Percentiles rank a stretch among this genome's conserved stretches.
Conservation (phyloP, 257 asterid species). For the Penstemon davidsonii region DNA sequence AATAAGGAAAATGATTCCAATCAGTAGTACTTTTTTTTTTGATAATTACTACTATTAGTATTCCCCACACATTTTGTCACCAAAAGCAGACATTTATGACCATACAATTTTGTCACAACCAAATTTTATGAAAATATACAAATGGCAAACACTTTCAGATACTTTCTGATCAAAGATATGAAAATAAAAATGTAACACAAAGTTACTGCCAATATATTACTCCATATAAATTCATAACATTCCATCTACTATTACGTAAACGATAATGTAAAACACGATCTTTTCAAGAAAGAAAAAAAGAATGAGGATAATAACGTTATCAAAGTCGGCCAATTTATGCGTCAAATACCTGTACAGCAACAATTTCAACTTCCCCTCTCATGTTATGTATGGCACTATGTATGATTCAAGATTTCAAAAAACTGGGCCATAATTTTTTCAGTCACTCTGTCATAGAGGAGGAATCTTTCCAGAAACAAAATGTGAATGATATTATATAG, state of each 20-base stretch:
- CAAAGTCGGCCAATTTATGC: slow-evolving; percentile 26
- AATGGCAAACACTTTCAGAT: neutral
- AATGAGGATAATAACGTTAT: slow-evolving; percentile 36
- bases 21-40: neutral
- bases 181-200: slow-evolving; percentile 11
- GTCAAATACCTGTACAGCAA: slow-evolving; percentile 46
- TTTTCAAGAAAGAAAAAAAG: neutral
- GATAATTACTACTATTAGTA: slow-evolving; percentile 7
- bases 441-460: slow-evolving; percentile 35
- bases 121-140: slow-evolving; percentile 17
- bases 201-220: slow-evolving; percentile 21
- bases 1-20: slow-evolving; percentile 6
- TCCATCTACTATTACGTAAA: neutral
- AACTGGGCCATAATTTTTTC: slow-evolving; percentile 32
- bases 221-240: neutral
- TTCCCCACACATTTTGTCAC: neutral
- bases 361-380: slow-evolving; percentile 30
- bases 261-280: slow-evolving; percentile 2
- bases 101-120: neutral
- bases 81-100: slow-evolving; percentile 12
- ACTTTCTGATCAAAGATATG: slow-evolving; percentile 1
- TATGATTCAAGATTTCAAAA: slow-evolving; percentile 38
- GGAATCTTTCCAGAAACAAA: slow-evolving; percentile 51
- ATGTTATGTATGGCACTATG: slow-evolving; percentile 10
- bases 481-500: slow-evolving; percentile 27